Percentiles rank a stretch among this genome's conserved stretches.
Evolutionary conservation across 169 alveolate species (phyloP).

Genomic region (Theileria equi): DNA sequence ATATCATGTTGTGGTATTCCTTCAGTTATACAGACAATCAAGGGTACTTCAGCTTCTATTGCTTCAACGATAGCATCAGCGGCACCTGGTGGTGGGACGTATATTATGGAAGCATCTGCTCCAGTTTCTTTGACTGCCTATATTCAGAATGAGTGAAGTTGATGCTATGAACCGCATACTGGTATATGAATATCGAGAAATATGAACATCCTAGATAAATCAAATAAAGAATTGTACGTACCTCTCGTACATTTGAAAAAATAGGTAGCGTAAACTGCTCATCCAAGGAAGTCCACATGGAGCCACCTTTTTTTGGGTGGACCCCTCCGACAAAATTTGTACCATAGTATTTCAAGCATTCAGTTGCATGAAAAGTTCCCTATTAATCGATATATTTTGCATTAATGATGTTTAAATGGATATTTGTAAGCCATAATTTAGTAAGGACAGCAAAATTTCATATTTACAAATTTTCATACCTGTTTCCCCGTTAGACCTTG

Average conservation of each 20-base stretch:
- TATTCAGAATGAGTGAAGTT: too few species aligned
- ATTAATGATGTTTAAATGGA: conserved; percentile 12
- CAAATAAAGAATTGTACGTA: neutral
- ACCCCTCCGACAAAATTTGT: conserved; percentile 94
- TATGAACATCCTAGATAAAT: conserved; percentile 13
- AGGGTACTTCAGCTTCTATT: conserved; percentile 90
- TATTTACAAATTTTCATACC: conserved; percentile 68
- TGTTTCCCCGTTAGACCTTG: conserved; percentile 92
- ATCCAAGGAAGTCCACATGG: conserved; percentile 75
- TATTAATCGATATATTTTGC: conserved; percentile 26
- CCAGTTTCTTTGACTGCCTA: conserved; percentile 82
- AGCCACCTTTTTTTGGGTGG: conserved; percentile 85
- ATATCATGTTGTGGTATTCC: conserved; percentile 97
- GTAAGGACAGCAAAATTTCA: conserved; percentile 15
- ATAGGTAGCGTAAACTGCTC: conserved; percentile 75
- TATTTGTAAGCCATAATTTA: conserved; percentile 9
- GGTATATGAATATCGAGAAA: neutral
- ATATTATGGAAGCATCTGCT: conserved; percentile 91
- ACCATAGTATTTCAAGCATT: conserved; percentile 83
- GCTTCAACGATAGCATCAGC: conserved; percentile 93
- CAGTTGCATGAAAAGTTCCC: conserved; percentile 90
- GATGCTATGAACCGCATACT: conserved; percentile 18
- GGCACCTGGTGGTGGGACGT: conserved; percentile 95
- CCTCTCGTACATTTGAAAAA: conserved; percentile 66
- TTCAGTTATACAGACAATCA: conserved; percentile 96